Evolutionary conservation across 352 stramenopile genomes (phyloP).

Genomic region (Halophytophthora polymorphica): DNA sequence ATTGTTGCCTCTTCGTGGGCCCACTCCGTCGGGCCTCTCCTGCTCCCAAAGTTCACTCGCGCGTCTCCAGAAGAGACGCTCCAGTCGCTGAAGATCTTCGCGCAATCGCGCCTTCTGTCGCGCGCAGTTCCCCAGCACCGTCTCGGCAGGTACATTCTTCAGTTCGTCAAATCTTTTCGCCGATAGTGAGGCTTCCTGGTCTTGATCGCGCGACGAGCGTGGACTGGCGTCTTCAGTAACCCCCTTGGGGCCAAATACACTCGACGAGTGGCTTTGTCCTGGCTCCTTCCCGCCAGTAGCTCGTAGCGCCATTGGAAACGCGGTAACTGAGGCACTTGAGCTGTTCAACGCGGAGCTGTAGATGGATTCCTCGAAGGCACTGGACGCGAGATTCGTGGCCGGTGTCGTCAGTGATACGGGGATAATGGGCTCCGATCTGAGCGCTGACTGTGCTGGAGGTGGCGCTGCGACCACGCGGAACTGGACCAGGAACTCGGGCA

Average conservation of each 20-base stretch:
- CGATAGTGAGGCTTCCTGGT: neutral
- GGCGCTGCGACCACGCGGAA: slow-evolving; percentile 15
- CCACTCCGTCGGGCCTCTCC: slow-evolving; percentile 8
- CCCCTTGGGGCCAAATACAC: slow-evolving; percentile 8
- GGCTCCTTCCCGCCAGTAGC: slow-evolving; percentile 2
- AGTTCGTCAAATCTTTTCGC: slow-evolving; percentile 6
- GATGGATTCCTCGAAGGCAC: slow-evolving; percentile 21
- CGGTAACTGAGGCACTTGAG: slow-evolving; percentile 4
- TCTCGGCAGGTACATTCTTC: slow-evolving; percentile 14
- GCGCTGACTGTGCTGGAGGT: slow-evolving; percentile 1
- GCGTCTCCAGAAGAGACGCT: slow-evolving; percentile 32
- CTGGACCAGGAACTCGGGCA: slow-evolving; percentile 76
- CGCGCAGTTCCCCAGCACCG: slow-evolving; percentile 28
- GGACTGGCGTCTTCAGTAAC: neutral
- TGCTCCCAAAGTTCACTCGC: slow-evolving; percentile 27
- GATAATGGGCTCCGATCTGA: slow-evolving; percentile 4
- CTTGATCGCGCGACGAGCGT: neutral
- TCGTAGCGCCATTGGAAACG: slow-evolving; percentile 15
- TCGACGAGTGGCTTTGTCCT: neutral
- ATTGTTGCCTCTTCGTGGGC: slow-evolving; percentile 2
- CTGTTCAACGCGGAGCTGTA: slow-evolving; percentile 20
- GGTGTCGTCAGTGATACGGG: slow-evolving; percentile 6
- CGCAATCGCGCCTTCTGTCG: slow-evolving; percentile 27
- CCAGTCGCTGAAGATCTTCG: slow-evolving; percentile 28
- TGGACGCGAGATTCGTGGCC: slow-evolving; percentile 1